phyloP scores from a whole-genome alignment of 306 rosid species.

The Vigna mungo region DNA sequence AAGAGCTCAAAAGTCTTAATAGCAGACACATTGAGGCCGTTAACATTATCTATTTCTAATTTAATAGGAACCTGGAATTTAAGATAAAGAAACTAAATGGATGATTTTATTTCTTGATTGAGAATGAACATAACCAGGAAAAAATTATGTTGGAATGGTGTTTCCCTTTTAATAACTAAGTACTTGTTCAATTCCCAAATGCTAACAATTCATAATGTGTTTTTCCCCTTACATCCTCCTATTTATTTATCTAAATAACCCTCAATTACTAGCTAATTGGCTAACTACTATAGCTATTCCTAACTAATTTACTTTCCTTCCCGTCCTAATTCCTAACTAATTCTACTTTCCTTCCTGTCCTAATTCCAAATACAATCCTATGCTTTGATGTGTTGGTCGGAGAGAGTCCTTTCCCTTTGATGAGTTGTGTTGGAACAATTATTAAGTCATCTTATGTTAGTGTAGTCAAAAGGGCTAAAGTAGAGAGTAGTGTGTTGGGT shows the following conservation, averaged over 20 bases:
- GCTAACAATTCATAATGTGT: background rate
- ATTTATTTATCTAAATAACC: background rate
- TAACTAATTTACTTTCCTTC: background rate
- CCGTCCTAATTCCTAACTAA: background rate
- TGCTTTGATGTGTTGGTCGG: background rate
- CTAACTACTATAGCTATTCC: background rate
- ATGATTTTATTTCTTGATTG: background rate
- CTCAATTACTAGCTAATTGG: background rate
- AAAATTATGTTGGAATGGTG: background rate
- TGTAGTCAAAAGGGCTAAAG: too few species aligned
- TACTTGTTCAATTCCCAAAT: constrained; percentile 11
- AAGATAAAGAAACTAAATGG: background rate
- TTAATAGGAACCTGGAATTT: background rate
- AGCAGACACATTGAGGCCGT: background rate
- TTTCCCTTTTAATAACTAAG: background rate
- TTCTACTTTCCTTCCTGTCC: constrained; percentile 1
- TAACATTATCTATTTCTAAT: constrained; percentile 5
- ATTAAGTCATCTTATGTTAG: too few species aligned
- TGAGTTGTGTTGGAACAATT: background rate
- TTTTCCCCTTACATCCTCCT: background rate
- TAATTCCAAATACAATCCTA: background rate
- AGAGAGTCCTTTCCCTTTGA: constrained; percentile 11
- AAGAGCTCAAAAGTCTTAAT: constrained; percentile 12
- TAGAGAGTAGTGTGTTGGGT: too few species aligned
- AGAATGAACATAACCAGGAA: background rate